These are phyloP conservation scores for Rhododendron kiyosumense DNA, from an alignment of 148 eudicot genomes.

Conservation along the genomic window DNA sequence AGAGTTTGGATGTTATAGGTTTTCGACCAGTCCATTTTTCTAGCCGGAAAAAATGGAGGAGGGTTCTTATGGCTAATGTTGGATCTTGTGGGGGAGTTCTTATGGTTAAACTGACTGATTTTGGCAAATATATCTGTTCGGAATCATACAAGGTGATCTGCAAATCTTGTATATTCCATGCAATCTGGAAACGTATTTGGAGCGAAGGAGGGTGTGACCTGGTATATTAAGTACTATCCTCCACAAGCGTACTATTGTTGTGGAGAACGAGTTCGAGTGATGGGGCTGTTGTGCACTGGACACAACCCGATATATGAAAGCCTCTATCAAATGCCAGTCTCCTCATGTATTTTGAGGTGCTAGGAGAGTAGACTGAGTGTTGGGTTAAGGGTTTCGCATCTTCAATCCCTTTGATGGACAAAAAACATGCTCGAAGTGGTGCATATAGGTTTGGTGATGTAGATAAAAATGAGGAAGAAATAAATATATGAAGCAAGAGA, in stretches of 20 bases:
- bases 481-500: background rate
- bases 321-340: background rate
- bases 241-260: background rate
- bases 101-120: background rate
- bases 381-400: background rate
- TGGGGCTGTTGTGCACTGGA: background rate
- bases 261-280: background rate
- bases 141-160: background rate
- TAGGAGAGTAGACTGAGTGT: background rate
- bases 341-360: background rate
- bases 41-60: background rate
- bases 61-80: background rate
- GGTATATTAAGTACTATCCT: background rate
- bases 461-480: background rate
- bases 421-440: background rate
- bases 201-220: background rate
- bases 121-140: background rate
- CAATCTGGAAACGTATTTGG: background rate
- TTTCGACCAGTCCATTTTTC: background rate
- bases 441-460: background rate
- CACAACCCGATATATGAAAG: background rate
- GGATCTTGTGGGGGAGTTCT: background rate
- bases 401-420: background rate
- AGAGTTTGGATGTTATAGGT: background rate
- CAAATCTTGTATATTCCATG: background rate